These are phyloP conservation scores for Diaporthe longicolla DNA, from an alignment of 2,329 filamentous ascomycete genomes.

Conservation along the genomic window DNA sequence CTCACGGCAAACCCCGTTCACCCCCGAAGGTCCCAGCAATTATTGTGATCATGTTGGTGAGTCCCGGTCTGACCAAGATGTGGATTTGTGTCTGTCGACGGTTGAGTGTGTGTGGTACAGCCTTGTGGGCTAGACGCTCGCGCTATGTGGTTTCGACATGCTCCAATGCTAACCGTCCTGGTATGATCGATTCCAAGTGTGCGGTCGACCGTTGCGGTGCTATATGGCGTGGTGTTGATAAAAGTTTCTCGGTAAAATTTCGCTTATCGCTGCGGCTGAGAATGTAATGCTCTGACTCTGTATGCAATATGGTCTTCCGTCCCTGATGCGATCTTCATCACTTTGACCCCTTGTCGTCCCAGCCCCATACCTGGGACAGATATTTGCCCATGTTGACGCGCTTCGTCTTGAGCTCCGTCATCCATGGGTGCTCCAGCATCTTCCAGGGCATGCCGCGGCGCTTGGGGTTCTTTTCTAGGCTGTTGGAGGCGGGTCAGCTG, in stretches of 20 bases:
- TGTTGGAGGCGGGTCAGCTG: slow-evolving; percentile 55
- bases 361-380: slow-evolving; percentile 95
- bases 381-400: slow-evolving; percentile 98
- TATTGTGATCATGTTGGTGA: slow-evolving; percentile 4
- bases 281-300: slow-evolving; percentile 12
- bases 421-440: slow-evolving; percentile 99
- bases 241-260: slow-evolving; percentile 16
- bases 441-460: slow-evolving; percentile 95
- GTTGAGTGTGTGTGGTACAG: background rate
- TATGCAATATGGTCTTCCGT: slow-evolving; percentile 8
- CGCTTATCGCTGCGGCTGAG: slow-evolving; percentile 6
- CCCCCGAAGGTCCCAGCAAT: background rate
- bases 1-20: background rate
- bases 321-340: background rate
- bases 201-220: background rate
- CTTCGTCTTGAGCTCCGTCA: slow-evolving; percentile 95
- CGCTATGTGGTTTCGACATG: slow-evolving; percentile 29
- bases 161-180: slow-evolving; percentile 24
- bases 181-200: slow-evolving; percentile 1
- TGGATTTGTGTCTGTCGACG: background rate
- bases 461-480: slow-evolving; percentile 92
- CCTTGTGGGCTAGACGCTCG: slow-evolving; percentile 11
- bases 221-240: background rate
- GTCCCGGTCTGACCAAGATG: slow-evolving; percentile 8
- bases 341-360: slow-evolving; percentile 73